Evolutionary conservation across 2,329 filamentous ascomycete species (phyloP).

Genomic region (Penicillium janthinellum): DNA sequence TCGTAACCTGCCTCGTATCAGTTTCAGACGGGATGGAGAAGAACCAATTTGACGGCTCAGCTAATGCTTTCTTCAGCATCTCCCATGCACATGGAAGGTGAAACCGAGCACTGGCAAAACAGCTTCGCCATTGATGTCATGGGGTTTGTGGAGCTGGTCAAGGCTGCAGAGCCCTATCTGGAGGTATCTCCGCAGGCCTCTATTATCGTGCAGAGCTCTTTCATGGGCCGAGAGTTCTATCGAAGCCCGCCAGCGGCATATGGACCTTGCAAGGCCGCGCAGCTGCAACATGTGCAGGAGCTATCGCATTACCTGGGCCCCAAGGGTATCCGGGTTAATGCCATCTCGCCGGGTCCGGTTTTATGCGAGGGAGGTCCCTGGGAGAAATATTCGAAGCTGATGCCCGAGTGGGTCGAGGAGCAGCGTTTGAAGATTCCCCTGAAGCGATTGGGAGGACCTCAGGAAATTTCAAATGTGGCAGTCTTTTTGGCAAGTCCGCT

Average conservation of each 20-base stretch:
- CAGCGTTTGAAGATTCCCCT: constrained; percentile 20
- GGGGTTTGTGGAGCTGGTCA: constrained; percentile 23
- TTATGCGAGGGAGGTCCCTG: constrained; percentile 15
- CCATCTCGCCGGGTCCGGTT: constrained; percentile 33
- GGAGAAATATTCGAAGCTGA: constrained; percentile 16
- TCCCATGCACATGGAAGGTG: constrained; percentile 19
- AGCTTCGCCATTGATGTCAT: constrained; percentile 24
- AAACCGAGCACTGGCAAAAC: constrained; percentile 18
- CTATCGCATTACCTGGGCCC: constrained; percentile 20
- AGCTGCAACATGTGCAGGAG: constrained; percentile 28
- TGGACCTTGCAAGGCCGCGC: constrained; percentile 25
- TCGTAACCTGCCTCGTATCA: too few species aligned
- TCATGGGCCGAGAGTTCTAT: constrained; percentile 28
- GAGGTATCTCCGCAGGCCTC: constrained; percentile 20
- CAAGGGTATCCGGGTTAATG: constrained; percentile 33
- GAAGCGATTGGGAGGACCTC: constrained; percentile 21
- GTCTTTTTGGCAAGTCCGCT: constrained; percentile 29
- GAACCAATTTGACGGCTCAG: too few species aligned
- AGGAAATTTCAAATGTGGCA: constrained; percentile 28
- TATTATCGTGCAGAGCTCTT: constrained; percentile 24
- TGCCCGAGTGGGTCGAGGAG: constrained; percentile 24
- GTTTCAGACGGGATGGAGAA: too few species aligned
- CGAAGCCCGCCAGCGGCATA: constrained; percentile 25
- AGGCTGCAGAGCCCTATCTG: constrained; percentile 16
- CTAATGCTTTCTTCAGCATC: constrained; percentile 12